Conservation (phyloP, 2,329 filamentous ascomycete genomes). For the Byssochlamys sp. region DNA sequence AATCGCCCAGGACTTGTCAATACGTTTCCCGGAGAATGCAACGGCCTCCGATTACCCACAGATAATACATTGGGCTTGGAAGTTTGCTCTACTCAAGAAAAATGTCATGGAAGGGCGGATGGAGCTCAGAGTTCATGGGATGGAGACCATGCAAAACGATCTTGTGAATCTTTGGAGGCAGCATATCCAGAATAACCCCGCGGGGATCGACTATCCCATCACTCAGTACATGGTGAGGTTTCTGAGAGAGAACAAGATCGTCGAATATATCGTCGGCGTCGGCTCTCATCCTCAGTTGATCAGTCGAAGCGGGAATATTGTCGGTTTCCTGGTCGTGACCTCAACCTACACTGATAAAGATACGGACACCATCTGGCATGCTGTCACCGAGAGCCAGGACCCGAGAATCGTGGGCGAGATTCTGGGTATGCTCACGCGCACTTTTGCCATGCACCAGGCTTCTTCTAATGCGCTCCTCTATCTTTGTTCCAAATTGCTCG, state of each 20-base stretch:
- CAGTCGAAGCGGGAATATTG: slow-evolving; percentile 66
- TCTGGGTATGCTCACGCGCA: slow-evolving; percentile 52
- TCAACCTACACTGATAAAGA: slow-evolving; percentile 60
- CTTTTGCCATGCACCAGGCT: slow-evolving; percentile 38
- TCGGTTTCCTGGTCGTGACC: slow-evolving; percentile 78
- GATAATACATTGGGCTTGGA: slow-evolving; percentile 50
- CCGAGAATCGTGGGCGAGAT: slow-evolving; percentile 74
- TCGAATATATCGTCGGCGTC: slow-evolving; percentile 79
- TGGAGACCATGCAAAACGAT: slow-evolving; percentile 62
- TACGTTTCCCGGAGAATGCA: slow-evolving; percentile 22
- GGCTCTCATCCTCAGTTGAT: slow-evolving; percentile 90
- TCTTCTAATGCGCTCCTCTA: slow-evolving; percentile 46
- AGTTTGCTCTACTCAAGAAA: slow-evolving; percentile 57
- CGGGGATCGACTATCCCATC: slow-evolving; percentile 42
- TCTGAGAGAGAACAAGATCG: slow-evolving; percentile 59
- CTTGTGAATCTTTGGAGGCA: slow-evolving; percentile 59
- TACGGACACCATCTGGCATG: slow-evolving; percentile 75
- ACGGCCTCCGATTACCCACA: slow-evolving; percentile 18
- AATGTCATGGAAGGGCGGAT: slow-evolving; percentile 78
- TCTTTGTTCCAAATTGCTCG: slow-evolving; percentile 60
- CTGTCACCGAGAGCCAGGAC: slow-evolving; percentile 71
- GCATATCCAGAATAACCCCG: slow-evolving; percentile 39
- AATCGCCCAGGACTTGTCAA: slow-evolving; percentile 27
- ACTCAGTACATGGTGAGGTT: slow-evolving; percentile 61
- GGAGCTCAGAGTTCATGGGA: slow-evolving; percentile 74